Conservation (phyloP, 106 monocot species). For the Dioscorea dumetorum region DNA sequence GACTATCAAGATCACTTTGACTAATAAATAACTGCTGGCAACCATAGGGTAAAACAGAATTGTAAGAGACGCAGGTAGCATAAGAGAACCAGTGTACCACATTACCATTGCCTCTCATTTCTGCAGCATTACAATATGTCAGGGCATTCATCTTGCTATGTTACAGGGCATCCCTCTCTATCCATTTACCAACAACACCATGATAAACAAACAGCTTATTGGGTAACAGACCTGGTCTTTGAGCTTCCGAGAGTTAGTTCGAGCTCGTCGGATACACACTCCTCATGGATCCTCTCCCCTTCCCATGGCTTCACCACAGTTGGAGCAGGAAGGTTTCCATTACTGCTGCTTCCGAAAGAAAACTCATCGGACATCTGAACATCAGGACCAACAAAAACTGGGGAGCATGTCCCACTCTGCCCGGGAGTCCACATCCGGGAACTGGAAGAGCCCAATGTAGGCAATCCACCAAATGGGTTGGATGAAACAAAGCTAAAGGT, state of each 20-base stretch:
- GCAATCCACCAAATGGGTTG: constrained; percentile 24
- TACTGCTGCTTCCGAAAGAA: constrained; percentile 39
- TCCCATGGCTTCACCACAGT: constrained; percentile 61
- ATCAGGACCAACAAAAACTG: constrained; percentile 14
- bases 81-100: no score
- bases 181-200: not conserved
- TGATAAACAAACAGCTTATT: not conserved
- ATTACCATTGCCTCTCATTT: not conserved
- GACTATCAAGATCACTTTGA: not conserved
- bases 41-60: not conserved
- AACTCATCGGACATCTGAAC: constrained; percentile 35
- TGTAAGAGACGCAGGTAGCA: not conserved
- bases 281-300: constrained; percentile 60
- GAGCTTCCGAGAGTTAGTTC: constrained; percentile 56
- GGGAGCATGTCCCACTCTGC: constrained; percentile 52
- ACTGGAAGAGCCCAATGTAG: constrained; percentile 22
- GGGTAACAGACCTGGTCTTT: constrained; percentile 26
- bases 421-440: constrained; percentile 49
- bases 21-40: not conserved
- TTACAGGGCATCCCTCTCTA: not conserved
- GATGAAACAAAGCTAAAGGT: constrained; percentile 52
- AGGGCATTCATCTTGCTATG: not conserved
- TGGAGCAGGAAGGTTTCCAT: not conserved
- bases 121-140: not conserved
- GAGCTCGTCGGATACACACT: constrained; percentile 43